Evolutionary conservation across 345 rosid species (phyloP).

Genomic region (Populus alba): DNA sequence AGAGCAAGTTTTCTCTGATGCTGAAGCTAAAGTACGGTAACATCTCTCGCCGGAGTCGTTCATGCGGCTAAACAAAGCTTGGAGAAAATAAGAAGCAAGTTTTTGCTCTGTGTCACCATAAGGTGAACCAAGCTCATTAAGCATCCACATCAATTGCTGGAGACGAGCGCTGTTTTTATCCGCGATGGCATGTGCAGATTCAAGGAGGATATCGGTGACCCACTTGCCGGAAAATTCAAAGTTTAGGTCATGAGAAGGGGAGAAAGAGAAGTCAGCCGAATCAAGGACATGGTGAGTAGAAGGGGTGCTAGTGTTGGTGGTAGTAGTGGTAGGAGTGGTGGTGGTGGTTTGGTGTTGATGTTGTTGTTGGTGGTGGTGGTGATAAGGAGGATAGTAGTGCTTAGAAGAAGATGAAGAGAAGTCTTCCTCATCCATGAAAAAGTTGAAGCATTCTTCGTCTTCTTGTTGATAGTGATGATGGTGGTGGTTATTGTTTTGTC

Average conservation of each 20-base stretch:
- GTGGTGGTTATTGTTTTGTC: slow-evolving; percentile 44
- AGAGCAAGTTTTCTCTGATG: slow-evolving; percentile 69
- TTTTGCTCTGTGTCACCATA: slow-evolving; percentile 90
- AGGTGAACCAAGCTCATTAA: slow-evolving; percentile 80
- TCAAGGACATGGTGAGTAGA: slow-evolving; percentile 26
- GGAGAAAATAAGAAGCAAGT: slow-evolving; percentile 76
- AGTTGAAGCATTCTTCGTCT: slow-evolving; percentile 96
- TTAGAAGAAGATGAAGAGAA: slow-evolving; percentile 92
- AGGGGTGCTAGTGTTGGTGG: slow-evolving; percentile 31
- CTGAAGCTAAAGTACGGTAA: slow-evolving; percentile 53
- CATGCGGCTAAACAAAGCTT: slow-evolving; percentile 88
- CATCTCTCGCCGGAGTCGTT: slow-evolving; percentile 71
- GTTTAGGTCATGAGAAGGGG: slow-evolving; percentile 44
- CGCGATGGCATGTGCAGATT: slow-evolving; percentile 58
- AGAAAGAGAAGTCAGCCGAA: slow-evolving; percentile 45
- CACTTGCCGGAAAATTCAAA: slow-evolving; percentile 74
- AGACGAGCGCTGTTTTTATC: slow-evolving; percentile 58
- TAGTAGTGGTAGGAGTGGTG: slow-evolving; percentile 30
- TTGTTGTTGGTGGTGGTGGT: slow-evolving; percentile 28
- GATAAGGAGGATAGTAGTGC: slow-evolving; percentile 41
- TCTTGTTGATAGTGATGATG: slow-evolving; percentile 46
- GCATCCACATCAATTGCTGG: slow-evolving; percentile 90
- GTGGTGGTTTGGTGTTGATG: slow-evolving; percentile 28
- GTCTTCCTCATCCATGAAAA: slow-evolving; percentile 99
- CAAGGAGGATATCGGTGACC: slow-evolving; percentile 64